Evolutionary conservation across 345 rosid species (phyloP).

Genomic region (Dimocarpus longan): DNA sequence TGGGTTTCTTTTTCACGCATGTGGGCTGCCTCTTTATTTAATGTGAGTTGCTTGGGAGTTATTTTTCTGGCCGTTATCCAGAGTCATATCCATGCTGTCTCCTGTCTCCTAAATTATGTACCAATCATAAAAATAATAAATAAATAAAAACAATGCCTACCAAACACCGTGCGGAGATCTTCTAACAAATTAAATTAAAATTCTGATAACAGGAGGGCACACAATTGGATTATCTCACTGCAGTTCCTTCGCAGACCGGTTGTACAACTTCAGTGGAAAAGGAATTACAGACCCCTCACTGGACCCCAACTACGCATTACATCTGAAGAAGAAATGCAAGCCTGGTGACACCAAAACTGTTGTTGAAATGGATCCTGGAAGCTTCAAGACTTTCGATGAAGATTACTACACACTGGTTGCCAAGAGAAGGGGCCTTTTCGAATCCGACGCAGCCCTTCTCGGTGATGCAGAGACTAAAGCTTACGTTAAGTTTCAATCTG

Average conservation of each 20-base stretch:
- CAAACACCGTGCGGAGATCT: too few relatives aligned
- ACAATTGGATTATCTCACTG: constrained; percentile 60
- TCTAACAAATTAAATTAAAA: too few relatives aligned
- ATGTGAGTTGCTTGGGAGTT: too few relatives aligned
- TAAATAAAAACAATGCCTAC: too few relatives aligned
- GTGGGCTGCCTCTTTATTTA: too few relatives aligned
- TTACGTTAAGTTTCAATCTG: constrained; percentile 35
- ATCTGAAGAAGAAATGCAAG: constrained; percentile 49
- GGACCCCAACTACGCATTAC: constrained; percentile 46
- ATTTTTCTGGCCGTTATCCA: too few relatives aligned
- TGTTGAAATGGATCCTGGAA: constrained; percentile 66
- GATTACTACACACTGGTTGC: constrained; percentile 44
- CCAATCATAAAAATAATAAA: too few relatives aligned
- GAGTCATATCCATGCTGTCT: too few relatives aligned
- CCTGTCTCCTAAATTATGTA: too few relatives aligned
- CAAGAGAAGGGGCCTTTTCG: constrained; percentile 50
- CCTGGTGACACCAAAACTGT: constrained; percentile 32
- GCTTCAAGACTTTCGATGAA: constrained; percentile 48
- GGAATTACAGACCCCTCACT: constrained; percentile 55
- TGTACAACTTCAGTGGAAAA: constrained; percentile 62
- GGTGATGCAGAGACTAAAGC: constrained; percentile 35
- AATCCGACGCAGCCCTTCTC: constrained; percentile 63
- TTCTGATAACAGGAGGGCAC: constrained; percentile 43
- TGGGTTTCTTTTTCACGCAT: too few relatives aligned
- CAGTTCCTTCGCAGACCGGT: constrained; percentile 29